Base-by-base conservation (phyloP, 2,329 filamentous ascomycete species). In the Ophidiomyces ophidiicola region DNA sequence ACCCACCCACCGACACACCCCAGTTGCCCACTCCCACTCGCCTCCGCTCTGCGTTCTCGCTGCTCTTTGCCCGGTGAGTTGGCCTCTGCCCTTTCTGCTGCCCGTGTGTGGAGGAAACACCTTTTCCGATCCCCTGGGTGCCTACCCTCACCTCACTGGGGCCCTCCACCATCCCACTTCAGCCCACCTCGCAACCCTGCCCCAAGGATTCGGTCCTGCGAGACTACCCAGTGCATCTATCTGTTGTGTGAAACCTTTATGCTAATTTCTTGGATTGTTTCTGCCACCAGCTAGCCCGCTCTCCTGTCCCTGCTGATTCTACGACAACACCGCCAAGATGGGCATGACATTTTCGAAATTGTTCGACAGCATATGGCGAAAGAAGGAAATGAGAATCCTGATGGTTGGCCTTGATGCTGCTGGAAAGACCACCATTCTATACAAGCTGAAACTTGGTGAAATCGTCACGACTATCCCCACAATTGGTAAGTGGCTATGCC, bases 311-410 rank as follows among this genome's bases (percentile, higher is more conserved):
- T 18, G 17, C 32, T 36, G 23, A 25, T 33, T 28, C 36, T 15
- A 18, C 39, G 32, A 28, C 32, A 46, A 46, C 32, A 60, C 60
- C 57, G 56, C 60, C 61, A 87, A 68, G 68, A 98, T 98, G 90
- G 90, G 90, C 92, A 76, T 96, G 68, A 78, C 82, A 63, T 85
- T 96, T 71, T 96, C 87, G 59, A 94, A 90, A 77, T 67, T 96
- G 62, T 90, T 96, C 67, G 84, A 93, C 64, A 79, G 81, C 72
- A 77, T 96, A 67, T 94, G 85, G 81, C 86, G 88, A 61, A 94
- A 94, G 82, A 96, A 96, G 80, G 90, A 98, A 79, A 98, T 98
- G 90, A 80, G 90, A 75, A 94, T 98, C 72, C 69, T 98, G 69
- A 98, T 98, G 90, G 87, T 98, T 57, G 90, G 90, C 77, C 80